These are phyloP conservation scores for Chrysoporthe deuterocubensis DNA, from an alignment of 2,329 filamentous ascomycete species.

Conservation along the genomic window DNA sequence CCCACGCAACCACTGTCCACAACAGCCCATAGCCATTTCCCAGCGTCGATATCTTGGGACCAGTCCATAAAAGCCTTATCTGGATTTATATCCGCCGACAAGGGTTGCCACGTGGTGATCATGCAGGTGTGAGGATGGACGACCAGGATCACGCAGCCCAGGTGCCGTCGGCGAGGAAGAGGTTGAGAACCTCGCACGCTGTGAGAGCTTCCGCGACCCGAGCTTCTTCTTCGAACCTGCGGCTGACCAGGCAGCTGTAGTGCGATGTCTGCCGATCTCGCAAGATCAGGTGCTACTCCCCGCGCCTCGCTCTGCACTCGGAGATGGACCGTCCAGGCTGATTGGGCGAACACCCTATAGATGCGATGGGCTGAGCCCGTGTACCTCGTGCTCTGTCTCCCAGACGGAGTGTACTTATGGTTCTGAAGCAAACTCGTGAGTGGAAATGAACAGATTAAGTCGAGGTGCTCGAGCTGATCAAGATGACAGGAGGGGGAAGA, in stretches of 20 bases:
- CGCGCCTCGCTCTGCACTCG: neutral
- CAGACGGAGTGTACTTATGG: constrained; percentile 48
- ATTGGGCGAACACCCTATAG: constrained; percentile 35
- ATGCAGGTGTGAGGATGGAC: constrained; percentile 29
- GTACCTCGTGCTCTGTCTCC: constrained; percentile 42
- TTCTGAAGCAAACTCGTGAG: constrained; percentile 49
- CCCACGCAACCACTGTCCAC: neutral
- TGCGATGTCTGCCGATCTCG: constrained; percentile 52
- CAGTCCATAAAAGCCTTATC: neutral
- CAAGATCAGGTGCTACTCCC: constrained; percentile 47
- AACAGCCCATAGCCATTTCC: neutral
- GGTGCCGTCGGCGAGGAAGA: constrained; percentile 43
- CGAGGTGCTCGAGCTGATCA: constrained; percentile 1
- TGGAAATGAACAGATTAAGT: neutral
- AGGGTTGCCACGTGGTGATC: constrained; percentile 10
- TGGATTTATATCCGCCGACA: neutral
- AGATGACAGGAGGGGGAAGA: constrained; percentile 49
- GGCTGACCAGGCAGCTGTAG: constrained; percentile 35
- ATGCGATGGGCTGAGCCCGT: constrained; percentile 53
- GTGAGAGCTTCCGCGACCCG: constrained; percentile 35
- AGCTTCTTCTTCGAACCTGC: neutral
- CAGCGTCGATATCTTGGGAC: neutral
- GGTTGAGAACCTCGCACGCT: constrained; percentile 48
- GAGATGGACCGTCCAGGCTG: constrained; percentile 9
- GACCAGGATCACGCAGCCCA: constrained; percentile 28